A percentile compares a stretch with the other conserved stretches of the same genome.
These are phyloP conservation scores for Antarctomyces pellizariae DNA, from an alignment of 495 filamentous ascomycete genomes.

Conservation along the genomic window DNA sequence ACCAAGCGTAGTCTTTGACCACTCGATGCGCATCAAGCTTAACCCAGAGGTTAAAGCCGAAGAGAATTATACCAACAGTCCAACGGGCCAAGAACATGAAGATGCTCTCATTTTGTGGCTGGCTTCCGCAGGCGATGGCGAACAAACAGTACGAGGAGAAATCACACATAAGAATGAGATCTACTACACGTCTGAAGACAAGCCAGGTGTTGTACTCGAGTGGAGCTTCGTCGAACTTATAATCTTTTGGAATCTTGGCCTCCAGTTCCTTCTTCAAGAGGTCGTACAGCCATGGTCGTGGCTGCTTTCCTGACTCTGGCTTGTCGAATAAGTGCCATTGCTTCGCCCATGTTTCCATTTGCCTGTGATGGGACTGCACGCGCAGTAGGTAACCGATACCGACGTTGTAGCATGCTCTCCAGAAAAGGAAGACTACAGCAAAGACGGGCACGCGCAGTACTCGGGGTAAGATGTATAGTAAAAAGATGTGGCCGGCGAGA, in stretches of 20 bases:
- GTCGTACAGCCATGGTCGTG: constrained; percentile 55
- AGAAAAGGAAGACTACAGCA: constrained; percentile 67
- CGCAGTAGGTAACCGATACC: constrained; percentile 82
- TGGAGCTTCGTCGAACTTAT: constrained; percentile 77
- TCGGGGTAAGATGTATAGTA: constrained; percentile 46
- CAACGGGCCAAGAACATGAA: constrained; percentile 51
- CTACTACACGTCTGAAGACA: constrained; percentile 80
- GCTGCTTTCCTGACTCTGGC: constrained; percentile 54
- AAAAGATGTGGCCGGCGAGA: constrained; percentile 45
- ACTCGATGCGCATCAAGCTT: constrained; percentile 94
- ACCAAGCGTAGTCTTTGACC: constrained; percentile 99
- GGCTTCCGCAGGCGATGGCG: constrained; percentile 66
- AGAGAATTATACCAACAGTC: constrained; percentile 53
- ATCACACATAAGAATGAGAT: constrained; percentile 94
- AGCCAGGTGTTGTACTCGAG: constrained; percentile 99
- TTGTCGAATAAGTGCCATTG: constrained; percentile 68
- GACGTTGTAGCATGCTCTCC: constrained; percentile 76
- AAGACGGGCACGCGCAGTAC: constrained; percentile 47
- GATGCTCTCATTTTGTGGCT: constrained; percentile 44
- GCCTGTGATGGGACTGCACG: constrained; percentile 71
- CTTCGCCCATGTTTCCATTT: constrained; percentile 70
- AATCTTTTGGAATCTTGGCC: constrained; percentile 81
- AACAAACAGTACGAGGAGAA: constrained; percentile 93
- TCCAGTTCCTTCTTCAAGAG: constrained; percentile 75
- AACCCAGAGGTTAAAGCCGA: constrained; percentile 95